Evolutionary conservation across 345 rosid genomes (phyloP).

Genomic region (Acer campestre): DNA sequence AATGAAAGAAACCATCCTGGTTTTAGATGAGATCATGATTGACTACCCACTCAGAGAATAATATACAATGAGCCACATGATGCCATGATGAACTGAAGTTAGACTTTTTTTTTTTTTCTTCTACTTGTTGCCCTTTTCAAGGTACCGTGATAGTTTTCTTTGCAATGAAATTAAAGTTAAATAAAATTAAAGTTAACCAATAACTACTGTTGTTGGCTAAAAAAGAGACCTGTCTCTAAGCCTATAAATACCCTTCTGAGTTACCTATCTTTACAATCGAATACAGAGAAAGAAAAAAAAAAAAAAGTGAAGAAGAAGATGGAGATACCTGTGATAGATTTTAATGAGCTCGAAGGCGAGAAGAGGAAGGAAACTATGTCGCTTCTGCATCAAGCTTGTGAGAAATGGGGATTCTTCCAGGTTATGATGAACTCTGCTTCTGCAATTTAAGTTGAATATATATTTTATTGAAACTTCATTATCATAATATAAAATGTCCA

Average conservation of each 20-base stretch:
- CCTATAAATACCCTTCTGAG: conserved; percentile 43
- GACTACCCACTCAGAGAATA: neutral
- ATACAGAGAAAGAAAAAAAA: neutral
- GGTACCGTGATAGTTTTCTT: neutral
- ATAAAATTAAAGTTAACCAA: conserved; percentile 9
- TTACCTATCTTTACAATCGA: conserved; percentile 24
- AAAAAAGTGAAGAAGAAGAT: conserved; percentile 24
- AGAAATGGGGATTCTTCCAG: conserved; percentile 89
- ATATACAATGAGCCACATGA: conserved; percentile 36
- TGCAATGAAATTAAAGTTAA: conserved; percentile 14
- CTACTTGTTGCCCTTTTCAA: conserved; percentile 21
- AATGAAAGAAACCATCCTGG: conserved; percentile 21
- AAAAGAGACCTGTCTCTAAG: neutral
- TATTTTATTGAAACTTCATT: neutral
- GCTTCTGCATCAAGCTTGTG: conserved; percentile 76
- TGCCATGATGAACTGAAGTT: conserved; percentile 41
- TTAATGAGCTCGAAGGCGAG: conserved; percentile 64
- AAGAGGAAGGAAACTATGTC: conserved; percentile 65
- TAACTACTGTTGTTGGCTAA: conserved; percentile 11
- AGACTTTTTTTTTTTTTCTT: conserved; percentile 31
- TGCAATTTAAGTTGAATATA: neutral
- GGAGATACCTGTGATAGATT: conserved; percentile 73
- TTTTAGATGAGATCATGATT: conserved; percentile 16
- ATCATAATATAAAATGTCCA: neutral
- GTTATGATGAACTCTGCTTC: conserved; percentile 26